Conservation (phyloP, 2,329 filamentous ascomycete genomes). For the Ampelomyces quisqualis region DNA sequence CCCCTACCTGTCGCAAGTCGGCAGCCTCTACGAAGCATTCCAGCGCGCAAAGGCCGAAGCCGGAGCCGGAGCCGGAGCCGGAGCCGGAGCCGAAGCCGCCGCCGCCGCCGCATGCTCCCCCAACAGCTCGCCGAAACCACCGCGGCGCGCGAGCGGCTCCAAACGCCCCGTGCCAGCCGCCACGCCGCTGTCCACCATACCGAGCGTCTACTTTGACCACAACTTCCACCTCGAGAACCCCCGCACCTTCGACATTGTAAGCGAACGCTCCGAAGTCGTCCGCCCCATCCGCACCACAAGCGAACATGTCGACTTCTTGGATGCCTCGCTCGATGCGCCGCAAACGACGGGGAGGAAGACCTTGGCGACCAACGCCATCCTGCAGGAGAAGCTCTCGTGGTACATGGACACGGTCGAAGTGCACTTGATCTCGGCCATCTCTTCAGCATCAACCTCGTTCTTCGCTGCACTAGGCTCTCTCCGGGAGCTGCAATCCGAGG, state of each 20-base stretch:
- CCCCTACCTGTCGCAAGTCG: slow-evolving; percentile 81
- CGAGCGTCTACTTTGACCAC: slow-evolving; percentile 89
- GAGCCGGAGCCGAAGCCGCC: slow-evolving; percentile 66
- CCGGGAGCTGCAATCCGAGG: slow-evolving; percentile 86
- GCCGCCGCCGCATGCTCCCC: slow-evolving; percentile 47
- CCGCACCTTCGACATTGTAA: slow-evolving; percentile 93
- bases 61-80: slow-evolving; percentile 68
- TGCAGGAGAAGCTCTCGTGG: slow-evolving; percentile 98
- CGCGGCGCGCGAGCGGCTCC: slow-evolving; percentile 54
- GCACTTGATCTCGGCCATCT: slow-evolving; percentile 94
- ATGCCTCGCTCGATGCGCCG: slow-evolving; percentile 61
- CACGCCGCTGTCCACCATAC: slow-evolving; percentile 88
- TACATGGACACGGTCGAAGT: slow-evolving; percentile 99
- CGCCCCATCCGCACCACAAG: slow-evolving; percentile 55
- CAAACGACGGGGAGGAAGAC: slow-evolving; percentile 67
- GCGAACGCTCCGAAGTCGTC: slow-evolving; percentile 96
- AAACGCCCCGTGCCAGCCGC: slow-evolving; percentile 68
- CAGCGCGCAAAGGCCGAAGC: slow-evolving; percentile 77
- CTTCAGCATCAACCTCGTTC: slow-evolving; percentile 91
- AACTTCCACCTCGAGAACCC: slow-evolving; percentile 95
- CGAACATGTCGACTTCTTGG: slow-evolving; percentile 56
- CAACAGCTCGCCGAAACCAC: slow-evolving; percentile 51
- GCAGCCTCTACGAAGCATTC: slow-evolving; percentile 83
- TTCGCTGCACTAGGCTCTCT: slow-evolving; percentile 91
- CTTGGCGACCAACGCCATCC: slow-evolving; percentile 90